phyloP scores from a whole-genome alignment of 352 stramenopile species.

The Globisporangium yorkense region DNA sequence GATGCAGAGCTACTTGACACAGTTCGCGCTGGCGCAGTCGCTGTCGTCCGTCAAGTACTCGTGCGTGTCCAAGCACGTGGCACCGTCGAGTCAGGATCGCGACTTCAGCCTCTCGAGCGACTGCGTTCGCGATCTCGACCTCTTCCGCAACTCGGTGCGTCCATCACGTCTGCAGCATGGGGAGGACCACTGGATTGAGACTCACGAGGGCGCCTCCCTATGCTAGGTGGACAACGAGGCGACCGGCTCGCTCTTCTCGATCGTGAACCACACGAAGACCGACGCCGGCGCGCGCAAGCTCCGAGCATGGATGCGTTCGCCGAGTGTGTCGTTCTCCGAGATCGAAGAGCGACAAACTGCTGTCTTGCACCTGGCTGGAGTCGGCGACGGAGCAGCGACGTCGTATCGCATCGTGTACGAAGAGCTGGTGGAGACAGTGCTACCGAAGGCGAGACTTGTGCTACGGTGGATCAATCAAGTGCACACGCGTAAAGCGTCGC shows the following conservation, averaged over 20 bases:
- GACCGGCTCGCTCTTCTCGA: neutral
- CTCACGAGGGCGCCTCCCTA: neutral
- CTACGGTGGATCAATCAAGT: neutral
- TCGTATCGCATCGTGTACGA: neutral
- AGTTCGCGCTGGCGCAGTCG: neutral
- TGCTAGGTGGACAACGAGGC: neutral
- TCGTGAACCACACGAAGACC: neutral
- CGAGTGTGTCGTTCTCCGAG: neutral
- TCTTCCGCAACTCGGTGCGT: slow-evolving; percentile 38
- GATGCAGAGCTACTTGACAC: neutral
- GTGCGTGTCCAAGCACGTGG: neutral
- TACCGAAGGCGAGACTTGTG: neutral
- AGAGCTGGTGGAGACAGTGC: neutral
- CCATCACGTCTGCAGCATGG: slow-evolving; percentile 5
- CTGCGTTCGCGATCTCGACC: slow-evolving; percentile 25
- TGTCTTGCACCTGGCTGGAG: neutral
- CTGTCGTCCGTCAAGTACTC: neutral
- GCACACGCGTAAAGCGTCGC: neutral
- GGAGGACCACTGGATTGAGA: neutral
- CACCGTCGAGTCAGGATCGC: neutral
- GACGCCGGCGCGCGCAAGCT: neutral
- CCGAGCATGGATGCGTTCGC: neutral
- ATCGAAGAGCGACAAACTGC: neutral
- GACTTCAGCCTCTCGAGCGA: slow-evolving; percentile 21
- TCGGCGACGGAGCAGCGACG: neutral